Evolutionary conservation across 2,329 filamentous ascomycete genomes (phyloP), one percentile per base, ranked within the genome.

Genomic region (Penicillium concentricum): DNA sequence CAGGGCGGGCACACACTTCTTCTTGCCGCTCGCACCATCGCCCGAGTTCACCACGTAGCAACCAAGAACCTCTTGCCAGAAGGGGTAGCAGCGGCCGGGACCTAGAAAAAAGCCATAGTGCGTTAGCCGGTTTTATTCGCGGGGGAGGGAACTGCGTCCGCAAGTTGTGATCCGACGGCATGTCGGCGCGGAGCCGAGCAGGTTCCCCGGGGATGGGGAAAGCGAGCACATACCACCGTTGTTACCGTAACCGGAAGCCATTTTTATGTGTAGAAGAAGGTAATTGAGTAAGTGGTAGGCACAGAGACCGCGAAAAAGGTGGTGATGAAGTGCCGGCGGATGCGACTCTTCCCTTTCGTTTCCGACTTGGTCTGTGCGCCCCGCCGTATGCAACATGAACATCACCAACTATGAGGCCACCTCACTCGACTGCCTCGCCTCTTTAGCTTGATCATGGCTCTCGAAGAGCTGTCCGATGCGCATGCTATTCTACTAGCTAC

Each of bases 11-110:
- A 83, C 80, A 76, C 95, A 99, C 79, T 96, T 96, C 77, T 87
- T 89, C 81, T 92, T 94, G 67, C 91, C 91, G 66, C 86, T 82
- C 71, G 92, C 89, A 54, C 93, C 89, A 63, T 88, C 81, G 64
- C 83, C 84, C 54, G 91, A 91, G 81, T 97, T 97, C 73, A 96
- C 87, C 60, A 97, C 92, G 77, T 99, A 99, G 86, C 94, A 99
- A 70, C 92, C 92, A 74, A 99, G 89, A 65, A 97, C 87, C 79
- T 99, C 94, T 81, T 99, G 94, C 94, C 94, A 99, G 86, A 97
- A 99, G 74, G 92, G 91, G 82, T 96, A 97, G 87, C 94, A 99
- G 78, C 93, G 90, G 69, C 82, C 84, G 65, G 84, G 84, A 70
- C 86, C 86, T 88, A 69, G 37, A 54, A 47, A 47, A 54, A 50